Evolutionary conservation across 179 eudicot genomes (phyloP).

Genomic region (Nepenthes alata): DNA sequence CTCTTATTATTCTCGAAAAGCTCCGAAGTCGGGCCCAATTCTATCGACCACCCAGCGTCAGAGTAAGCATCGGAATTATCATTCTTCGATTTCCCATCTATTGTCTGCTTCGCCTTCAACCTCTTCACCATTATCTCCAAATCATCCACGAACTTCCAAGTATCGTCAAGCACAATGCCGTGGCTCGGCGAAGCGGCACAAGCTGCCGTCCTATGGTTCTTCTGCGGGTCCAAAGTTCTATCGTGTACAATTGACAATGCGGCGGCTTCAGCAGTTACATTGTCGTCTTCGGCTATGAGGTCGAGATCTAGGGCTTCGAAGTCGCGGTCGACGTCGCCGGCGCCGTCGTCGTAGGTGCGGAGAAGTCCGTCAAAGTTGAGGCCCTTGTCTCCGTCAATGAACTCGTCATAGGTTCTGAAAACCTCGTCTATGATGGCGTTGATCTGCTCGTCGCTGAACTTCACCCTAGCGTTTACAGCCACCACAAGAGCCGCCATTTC

Average conservation of each 20-base stretch:
- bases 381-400: conserved; percentile 60
- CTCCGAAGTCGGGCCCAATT: conserved; percentile 61
- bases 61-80: conserved; percentile 58
- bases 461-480: conserved; percentile 94
- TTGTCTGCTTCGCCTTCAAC: conserved; percentile 30
- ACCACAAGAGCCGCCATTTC: conserved; percentile 90
- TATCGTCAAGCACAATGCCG: conserved; percentile 80
- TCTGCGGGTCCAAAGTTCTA: conserved; percentile 41
- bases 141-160: conserved; percentile 85
- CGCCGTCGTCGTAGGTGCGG: conserved; percentile 90
- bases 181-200: conserved; percentile 87
- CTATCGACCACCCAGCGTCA: conserved; percentile 91
- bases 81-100: conserved; percentile 52
- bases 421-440: conserved; percentile 89
- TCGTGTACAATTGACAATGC: conserved; percentile 48
- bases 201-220: conserved; percentile 66
- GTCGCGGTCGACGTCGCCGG: conserved; percentile 95
- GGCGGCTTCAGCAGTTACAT: conserved; percentile 16
- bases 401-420: conserved; percentile 68
- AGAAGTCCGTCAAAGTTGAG: conserved; percentile 67
- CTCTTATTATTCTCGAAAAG: conserved; percentile 40
- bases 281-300: conserved; percentile 13
- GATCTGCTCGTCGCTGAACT: conserved; percentile 79
- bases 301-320: conserved; percentile 67
- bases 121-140: conserved; percentile 63